Conservation (phyloP, 2,329 filamentous ascomycete species). For the Huntiella abstrusa region DNA sequence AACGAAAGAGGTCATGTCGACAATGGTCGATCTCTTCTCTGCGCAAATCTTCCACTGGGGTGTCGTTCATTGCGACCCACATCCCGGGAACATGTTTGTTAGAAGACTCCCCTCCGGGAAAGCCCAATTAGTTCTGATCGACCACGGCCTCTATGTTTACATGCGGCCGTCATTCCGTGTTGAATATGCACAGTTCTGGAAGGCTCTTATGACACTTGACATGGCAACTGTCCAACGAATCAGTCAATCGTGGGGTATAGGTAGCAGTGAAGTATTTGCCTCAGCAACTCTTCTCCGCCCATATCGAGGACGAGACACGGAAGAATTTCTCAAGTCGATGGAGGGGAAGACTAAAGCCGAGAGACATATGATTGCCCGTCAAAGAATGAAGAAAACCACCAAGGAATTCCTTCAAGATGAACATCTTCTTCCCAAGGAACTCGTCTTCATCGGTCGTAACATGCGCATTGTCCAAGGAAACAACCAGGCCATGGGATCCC, state of each 20-base stretch:
- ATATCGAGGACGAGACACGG: slow-evolving; percentile 65
- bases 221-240: slow-evolving; percentile 59
- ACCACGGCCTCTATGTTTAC: slow-evolving; percentile 89
- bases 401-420: slow-evolving; percentile 62
- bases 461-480: slow-evolving; percentile 86
- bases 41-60: slow-evolving; percentile 98
- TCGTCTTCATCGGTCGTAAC: slow-evolving; percentile 83
- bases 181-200: slow-evolving; percentile 85
- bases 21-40: slow-evolving; percentile 91
- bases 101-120: slow-evolving; percentile 65
- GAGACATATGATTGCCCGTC: slow-evolving; percentile 78
- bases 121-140: slow-evolving; percentile 83
- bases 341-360: slow-evolving; percentile 42
- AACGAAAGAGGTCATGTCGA: slow-evolving; percentile 79
- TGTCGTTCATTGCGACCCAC: slow-evolving; percentile 86
- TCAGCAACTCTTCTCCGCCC: slow-evolving; percentile 77
- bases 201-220: slow-evolving; percentile 81
- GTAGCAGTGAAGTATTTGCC: slow-evolving; percentile 73
- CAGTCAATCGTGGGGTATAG: slow-evolving; percentile 65
- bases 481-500: slow-evolving; percentile 76
- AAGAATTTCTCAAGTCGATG: slow-evolving; percentile 46
- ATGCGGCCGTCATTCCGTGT: slow-evolving; percentile 70
- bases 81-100: slow-evolving; percentile 94
- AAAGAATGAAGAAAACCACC: slow-evolving; percentile 52
- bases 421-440: slow-evolving; percentile 72